Base-by-base conservation (phyloP, 2,329 filamentous ascomycete species). In the Beauveria sp. region DNA sequence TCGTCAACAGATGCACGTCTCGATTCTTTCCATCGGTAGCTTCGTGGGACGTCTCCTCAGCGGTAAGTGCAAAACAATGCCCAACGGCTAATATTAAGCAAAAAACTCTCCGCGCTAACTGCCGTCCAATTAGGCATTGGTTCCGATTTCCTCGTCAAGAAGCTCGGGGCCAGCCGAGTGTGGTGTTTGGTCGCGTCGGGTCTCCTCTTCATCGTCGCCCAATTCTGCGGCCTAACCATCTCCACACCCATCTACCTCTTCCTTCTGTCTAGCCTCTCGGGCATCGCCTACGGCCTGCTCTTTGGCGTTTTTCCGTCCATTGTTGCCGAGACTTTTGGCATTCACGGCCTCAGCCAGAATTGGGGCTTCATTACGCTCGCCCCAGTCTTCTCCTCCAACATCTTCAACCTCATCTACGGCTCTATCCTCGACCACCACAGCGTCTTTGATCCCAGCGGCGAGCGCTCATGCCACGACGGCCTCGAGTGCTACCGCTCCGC, bases 301-400 rank as follows among this genome's bases (percentile, higher is more conserved):
- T 98, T 98, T 67, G 95, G 95, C 40, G 93, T 96, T 22, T 96
- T 90, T 73, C 95, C 95, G 0, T 93, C 92, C 14, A 86, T 98
- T 20, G 84, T 90, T 10, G 91, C 93, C 7, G 93, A 98, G 71
- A 88, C 89, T 0, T 99, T 99, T 72, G 95, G 95, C 8, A 89
- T 97, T 28, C 83, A 88, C 63, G 93, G 93, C 1, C 80, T 99
- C 52, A 92, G 89, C 60, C 91, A 96, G 71, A 99, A 98, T 70
- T 99, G 95, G 93, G 95, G 95, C 16, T 88, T 89, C 68, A 96
- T 99, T 86, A 97, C 91, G 0, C 79, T 97, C 53, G 88, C 91
- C 3, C 93, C 93, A 0, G 91, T 96, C 3, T 75, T 96, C 30
- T 92, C 88, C 9, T 93, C 91, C 55, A 96, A 98, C 68, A 74